A percentile compares a stretch with the other conserved stretches of the same genome.
These are phyloP conservation scores for Cutaneotrichosporon spelunceum DNA, from an alignment of 1,284 basidiomycete genomes.

Conservation along the genomic window DNA sequence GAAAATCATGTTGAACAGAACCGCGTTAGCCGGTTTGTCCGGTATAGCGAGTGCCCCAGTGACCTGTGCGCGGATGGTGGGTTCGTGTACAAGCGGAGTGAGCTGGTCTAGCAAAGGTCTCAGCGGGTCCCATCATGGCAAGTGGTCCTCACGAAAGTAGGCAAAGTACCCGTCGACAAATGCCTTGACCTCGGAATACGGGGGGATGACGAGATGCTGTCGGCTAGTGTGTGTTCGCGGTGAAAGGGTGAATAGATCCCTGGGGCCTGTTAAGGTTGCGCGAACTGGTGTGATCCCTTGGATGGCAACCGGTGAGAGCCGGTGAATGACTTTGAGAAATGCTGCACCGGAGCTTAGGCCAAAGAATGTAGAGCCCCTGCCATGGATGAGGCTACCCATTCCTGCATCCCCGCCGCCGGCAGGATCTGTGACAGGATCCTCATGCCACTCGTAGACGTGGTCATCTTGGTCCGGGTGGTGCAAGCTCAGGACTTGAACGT, in stretches of 20 bases:
- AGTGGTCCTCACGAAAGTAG: constrained; percentile 30
- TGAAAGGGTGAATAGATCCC: no score
- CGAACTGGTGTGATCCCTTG: background rate
- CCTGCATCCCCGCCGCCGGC: background rate
- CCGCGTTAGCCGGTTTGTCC: constrained; percentile 17
- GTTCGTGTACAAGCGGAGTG: constrained; percentile 34
- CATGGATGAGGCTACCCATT: background rate
- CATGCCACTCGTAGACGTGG: background rate
- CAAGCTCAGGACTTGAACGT: no score
- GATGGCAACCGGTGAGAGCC: background rate
- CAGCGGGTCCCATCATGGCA: background rate
- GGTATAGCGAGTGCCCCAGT: constrained; percentile 32
- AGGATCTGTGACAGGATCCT: background rate
- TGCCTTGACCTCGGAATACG: background rate
- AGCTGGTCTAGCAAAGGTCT: constrained; percentile 17
- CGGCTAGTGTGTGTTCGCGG: no score
- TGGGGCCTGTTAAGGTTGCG: background rate
- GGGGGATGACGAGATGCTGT: background rate
- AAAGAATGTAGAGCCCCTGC: background rate
- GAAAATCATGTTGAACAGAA: constrained; percentile 33
- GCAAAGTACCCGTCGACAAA: constrained; percentile 14
- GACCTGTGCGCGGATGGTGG: constrained; percentile 30
- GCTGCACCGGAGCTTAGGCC: background rate
- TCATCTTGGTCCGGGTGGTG: no score
- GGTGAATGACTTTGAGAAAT: background rate